Evolutionary conservation across 2,329 filamentous ascomycete species (phyloP).

Genomic region (Penicillium sp.): DNA sequence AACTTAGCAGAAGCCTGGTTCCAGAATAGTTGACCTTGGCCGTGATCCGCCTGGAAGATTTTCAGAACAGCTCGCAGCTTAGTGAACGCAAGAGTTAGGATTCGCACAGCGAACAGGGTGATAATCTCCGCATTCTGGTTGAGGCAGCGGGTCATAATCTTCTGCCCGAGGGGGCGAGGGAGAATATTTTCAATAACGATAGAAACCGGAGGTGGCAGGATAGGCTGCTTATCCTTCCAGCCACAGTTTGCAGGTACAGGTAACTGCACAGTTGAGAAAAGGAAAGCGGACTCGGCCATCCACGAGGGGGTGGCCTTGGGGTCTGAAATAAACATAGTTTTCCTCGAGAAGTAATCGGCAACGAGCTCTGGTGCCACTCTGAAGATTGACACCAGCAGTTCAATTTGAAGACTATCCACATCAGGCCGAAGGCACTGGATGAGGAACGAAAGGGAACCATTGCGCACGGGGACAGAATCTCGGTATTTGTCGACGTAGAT

Average conservation of each 20-base stretch:
- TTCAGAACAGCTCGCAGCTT: constrained; percentile 68
- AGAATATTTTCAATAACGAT: constrained; percentile 83
- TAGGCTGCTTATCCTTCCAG: constrained; percentile 59
- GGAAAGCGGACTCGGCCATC: constrained; percentile 87
- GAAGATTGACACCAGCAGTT: constrained; percentile 79
- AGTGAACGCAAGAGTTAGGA: constrained; percentile 73
- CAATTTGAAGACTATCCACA: constrained; percentile 74
- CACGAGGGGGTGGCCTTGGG: constrained; percentile 90
- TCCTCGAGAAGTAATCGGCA: constrained; percentile 80
- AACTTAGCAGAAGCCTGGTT: constrained; percentile 65
- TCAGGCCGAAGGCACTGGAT: constrained; percentile 77
- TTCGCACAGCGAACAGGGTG: constrained; percentile 77
- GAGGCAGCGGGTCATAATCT: constrained; percentile 74
- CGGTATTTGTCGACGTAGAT: constrained; percentile 68
- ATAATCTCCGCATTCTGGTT: constrained; percentile 74
- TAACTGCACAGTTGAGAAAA: constrained; percentile 77
- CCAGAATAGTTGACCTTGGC: constrained; percentile 58
- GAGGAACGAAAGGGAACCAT: constrained; percentile 75
- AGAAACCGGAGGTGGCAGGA: constrained; percentile 72
- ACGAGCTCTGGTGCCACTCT: constrained; percentile 78
- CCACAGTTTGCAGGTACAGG: constrained; percentile 72
- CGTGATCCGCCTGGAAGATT: constrained; percentile 55
- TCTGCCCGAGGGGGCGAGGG: constrained; percentile 76
- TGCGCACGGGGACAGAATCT: constrained; percentile 70
- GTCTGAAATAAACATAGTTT: constrained; percentile 78